phyloP scores from a whole-genome alignment of 331 rosid genomes.

The Acacia pycnantha region DNA sequence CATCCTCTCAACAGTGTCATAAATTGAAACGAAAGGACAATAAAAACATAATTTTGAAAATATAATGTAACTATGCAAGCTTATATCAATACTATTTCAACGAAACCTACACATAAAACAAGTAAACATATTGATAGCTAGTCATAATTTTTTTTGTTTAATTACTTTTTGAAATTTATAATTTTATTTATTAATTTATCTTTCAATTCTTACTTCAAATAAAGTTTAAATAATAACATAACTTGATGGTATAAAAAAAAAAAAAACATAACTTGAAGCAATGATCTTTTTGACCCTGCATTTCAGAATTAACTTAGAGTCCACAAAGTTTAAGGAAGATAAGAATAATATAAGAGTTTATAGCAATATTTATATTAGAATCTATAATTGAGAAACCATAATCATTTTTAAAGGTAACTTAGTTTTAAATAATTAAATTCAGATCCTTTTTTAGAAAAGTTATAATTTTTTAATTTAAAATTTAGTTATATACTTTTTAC shows the following conservation, averaged over 20 bases:
- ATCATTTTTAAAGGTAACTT: background rate
- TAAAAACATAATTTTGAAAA: background rate
- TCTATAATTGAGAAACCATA: too few relatives aligned
- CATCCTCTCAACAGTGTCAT: background rate
- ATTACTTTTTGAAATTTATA: too few relatives aligned
- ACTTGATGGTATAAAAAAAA: too few relatives aligned
- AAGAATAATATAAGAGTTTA: too few relatives aligned
- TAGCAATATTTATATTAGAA: too few relatives aligned
- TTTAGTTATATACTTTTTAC: too few relatives aligned
- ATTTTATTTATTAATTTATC: background rate
- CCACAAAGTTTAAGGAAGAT: background rate
- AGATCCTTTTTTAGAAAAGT: background rate
- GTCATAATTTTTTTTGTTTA: too few relatives aligned
- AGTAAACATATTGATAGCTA: background rate
- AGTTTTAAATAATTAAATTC: background rate
- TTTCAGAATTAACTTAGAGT: background rate
- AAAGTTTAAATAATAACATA: background rate
- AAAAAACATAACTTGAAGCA: background rate
- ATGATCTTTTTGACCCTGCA: background rate
- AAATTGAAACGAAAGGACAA: background rate
- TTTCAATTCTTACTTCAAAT: too few relatives aligned
- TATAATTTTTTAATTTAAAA: too few relatives aligned
- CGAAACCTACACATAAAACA: background rate
- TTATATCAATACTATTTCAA: background rate
- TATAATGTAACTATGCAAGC: background rate